A percentile compares a stretch with the other conserved stretches of the same genome.
These are phyloP conservation scores for Blastocystis hominis DNA, from an alignment of 352 stramenopile species.

Conservation along the genomic window DNA sequence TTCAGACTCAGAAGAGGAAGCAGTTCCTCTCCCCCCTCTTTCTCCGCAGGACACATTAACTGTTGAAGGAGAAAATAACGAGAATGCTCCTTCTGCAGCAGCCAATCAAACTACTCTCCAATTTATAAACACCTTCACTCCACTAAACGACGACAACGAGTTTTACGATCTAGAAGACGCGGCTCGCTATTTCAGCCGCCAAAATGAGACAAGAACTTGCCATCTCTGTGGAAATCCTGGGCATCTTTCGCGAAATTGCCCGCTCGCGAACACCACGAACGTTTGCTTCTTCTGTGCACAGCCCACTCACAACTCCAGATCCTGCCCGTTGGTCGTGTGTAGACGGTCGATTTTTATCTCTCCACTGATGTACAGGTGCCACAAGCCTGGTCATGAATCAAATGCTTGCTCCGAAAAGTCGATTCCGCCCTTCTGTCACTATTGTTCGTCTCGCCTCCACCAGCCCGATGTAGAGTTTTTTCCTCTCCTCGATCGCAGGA, in stretches of 20 bases:
- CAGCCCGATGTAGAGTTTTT: not conserved
- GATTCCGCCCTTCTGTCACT: not conserved
- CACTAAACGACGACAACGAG: not conserved
- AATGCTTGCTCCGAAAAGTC: not conserved
- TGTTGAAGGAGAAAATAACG: not conserved
- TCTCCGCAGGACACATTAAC: not conserved
- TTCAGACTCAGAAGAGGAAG: not conserved
- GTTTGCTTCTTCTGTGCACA: slow-evolving; percentile 4
- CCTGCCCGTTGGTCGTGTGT: slow-evolving; percentile 5
- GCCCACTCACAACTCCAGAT: not conserved
- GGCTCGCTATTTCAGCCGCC: slow-evolving; percentile 19
- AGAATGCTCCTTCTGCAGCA: not conserved
- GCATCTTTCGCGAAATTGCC: not conserved
- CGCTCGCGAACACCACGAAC: not conserved
- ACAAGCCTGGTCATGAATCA: not conserved
- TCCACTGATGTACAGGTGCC: not conserved
- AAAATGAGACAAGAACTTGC: slow-evolving; percentile 16
- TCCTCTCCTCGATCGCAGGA: not conserved
- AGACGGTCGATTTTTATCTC: not conserved
- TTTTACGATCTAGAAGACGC: slow-evolving; percentile 5
- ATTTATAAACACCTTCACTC: too few relatives aligned
- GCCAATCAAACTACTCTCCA: too few relatives aligned
- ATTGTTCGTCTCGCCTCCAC: slow-evolving; percentile 48
- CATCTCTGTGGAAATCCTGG: not conserved
- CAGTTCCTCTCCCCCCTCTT: not conserved